These are phyloP conservation scores for Yamadazyma paraphyllophila DNA, from an alignment of 805 yeast genomes.

Conservation along the genomic window DNA sequence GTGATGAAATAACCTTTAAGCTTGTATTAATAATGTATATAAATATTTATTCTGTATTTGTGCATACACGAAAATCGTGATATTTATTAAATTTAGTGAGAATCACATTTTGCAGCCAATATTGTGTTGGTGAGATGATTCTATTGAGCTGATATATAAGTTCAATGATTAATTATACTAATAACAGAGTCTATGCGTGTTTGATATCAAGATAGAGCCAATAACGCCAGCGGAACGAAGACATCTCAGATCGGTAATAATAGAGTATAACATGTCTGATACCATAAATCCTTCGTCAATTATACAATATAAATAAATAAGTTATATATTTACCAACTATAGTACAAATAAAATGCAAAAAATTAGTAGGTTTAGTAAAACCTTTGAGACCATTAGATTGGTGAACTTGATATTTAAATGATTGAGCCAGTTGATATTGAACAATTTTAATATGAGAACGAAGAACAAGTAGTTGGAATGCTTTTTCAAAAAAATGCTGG, in stretches of 20 bases:
- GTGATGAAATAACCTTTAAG: background rate
- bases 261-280: no score
- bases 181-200: no score
- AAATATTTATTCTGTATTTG: slow-evolving; percentile 4
- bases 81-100: background rate
- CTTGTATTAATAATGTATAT: slow-evolving; percentile 2
- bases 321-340: slow-evolving; percentile 1
- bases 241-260: no score
- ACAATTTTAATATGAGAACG: slow-evolving; percentile 16
- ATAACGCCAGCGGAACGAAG: no score
- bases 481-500: slow-evolving; percentile 10
- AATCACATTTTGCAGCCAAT: background rate
- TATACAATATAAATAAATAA: no score
- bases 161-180: no score
- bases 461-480: slow-evolving; percentile 6
- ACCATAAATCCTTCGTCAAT: no score
- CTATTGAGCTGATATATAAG: no score
- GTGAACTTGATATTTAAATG: slow-evolving; percentile 2
- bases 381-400: slow-evolving; percentile 6
- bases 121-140: no score
- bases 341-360: slow-evolving; percentile 11
- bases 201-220: no score
- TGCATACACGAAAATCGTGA: slow-evolving; percentile 5
- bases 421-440: slow-evolving; percentile 21
- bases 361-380: slow-evolving; percentile 6